Evolutionary conservation across 805 yeast genomes (phyloP).

Genomic region (Zygosaccharomyces pseudorouxii): DNA sequence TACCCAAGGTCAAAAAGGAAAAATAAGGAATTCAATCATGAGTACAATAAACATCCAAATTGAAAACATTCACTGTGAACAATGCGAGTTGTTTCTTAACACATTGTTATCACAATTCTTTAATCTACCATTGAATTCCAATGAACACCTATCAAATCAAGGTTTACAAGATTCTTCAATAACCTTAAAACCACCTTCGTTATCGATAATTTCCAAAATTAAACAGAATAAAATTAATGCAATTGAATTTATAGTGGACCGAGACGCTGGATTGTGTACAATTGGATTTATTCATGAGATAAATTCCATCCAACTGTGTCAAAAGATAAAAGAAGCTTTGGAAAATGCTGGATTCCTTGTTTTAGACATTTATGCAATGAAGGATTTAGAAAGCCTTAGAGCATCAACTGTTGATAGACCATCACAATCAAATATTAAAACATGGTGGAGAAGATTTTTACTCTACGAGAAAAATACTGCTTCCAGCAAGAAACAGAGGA

Average conservation of each 20-base stretch:
- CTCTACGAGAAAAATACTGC: not conserved
- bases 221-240: constrained; percentile 1
- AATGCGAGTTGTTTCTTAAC: constrained; percentile 43
- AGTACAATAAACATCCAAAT: constrained; percentile 24
- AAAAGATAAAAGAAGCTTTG: constrained; percentile 26
- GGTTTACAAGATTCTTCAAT: not conserved
- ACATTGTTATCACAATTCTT: constrained; percentile 28
- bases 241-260: constrained; percentile 3
- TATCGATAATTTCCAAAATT: not conserved
- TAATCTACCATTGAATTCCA: not conserved
- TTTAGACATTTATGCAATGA: constrained; percentile 4
- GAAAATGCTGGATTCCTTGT: constrained; percentile 15
- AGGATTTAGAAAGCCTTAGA: constrained; percentile 17
- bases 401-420: not conserved
- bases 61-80: constrained; percentile 50
- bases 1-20: not conserved
- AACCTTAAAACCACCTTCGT: constrained; percentile 11
- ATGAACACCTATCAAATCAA: not conserved
- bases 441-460: not conserved
- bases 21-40: not conserved
- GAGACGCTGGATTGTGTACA: constrained; percentile 7
- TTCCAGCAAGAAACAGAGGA: constrained; percentile 16
- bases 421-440: not conserved
- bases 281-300: constrained; percentile 14
- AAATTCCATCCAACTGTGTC: constrained; percentile 12